A percentile compares a stretch with the other conserved stretches of the same genome.
phyloP scores from a whole-genome alignment of 2,329 filamentous ascomycete species.

The Elsinoe necatrix region DNA sequence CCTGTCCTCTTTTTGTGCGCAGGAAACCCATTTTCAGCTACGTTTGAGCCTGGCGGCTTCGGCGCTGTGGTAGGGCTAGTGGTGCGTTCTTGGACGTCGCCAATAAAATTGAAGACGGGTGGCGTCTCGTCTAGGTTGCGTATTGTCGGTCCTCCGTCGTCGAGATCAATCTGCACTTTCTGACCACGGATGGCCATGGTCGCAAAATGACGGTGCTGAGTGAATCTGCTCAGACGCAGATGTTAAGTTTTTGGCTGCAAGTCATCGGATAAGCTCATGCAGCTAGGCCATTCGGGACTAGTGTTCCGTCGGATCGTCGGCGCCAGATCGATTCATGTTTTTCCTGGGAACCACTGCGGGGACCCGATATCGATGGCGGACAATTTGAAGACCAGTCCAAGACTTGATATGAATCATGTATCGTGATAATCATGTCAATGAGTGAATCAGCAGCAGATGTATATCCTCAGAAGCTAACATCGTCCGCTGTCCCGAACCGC shows the following conservation, averaged over 20 bases:
- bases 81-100: conserved; percentile 72
- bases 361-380: not conserved
- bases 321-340: conserved; percentile 9
- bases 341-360: conserved; percentile 9
- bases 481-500: too few species aligned
- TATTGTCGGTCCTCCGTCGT: conserved; percentile 40
- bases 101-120: conserved; percentile 44
- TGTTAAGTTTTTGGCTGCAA: conserved; percentile 10
- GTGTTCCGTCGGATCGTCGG: not conserved
- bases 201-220: not conserved
- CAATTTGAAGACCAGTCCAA: too few species aligned
- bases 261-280: conserved; percentile 13
- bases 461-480: too few species aligned
- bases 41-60: conserved; percentile 56
- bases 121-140: conserved; percentile 21
- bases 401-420: not conserved
- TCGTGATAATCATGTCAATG: too few species aligned
- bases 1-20: conserved; percentile 69
- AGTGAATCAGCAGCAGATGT: too few species aligned
- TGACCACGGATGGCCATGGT: conserved; percentile 44
- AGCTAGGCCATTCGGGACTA: not conserved
- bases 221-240: not conserved
- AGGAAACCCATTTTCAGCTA: conserved; percentile 66
- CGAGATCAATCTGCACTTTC: conserved; percentile 53
- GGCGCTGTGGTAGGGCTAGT: conserved; percentile 31